These are phyloP conservation scores for Pugionium cornutum DNA, from an alignment of 345 rosid genomes.

Conservation along the genomic window DNA sequence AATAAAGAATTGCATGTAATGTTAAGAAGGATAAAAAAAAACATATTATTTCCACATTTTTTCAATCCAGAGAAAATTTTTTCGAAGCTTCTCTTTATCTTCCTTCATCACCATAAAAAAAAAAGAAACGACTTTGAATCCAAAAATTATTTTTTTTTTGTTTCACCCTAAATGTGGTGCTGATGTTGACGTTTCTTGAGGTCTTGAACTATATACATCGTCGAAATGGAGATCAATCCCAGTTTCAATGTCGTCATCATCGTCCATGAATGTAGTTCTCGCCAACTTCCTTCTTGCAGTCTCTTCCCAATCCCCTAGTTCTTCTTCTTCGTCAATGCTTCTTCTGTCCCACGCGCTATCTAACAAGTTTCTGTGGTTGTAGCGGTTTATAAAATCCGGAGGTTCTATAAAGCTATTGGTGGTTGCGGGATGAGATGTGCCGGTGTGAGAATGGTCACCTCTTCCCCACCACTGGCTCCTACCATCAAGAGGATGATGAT, in stretches of 20 bases:
- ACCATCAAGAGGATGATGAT: conserved; percentile 38
- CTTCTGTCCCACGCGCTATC: conserved; percentile 36
- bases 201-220: conserved; percentile 65
- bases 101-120: conserved; percentile 12
- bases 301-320: conserved; percentile 51
- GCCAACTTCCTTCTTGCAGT: conserved; percentile 44
- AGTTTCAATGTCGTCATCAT: conserved; percentile 53
- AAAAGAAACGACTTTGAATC: conserved; percentile 32
- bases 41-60: conserved; percentile 28
- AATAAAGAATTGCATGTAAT: conserved; percentile 39
- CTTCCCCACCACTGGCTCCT: conserved; percentile 90
- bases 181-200: conserved; percentile 53
- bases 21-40: background rate
- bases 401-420: conserved; percentile 66
- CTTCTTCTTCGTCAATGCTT: conserved; percentile 42
- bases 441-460: conserved; percentile 35
- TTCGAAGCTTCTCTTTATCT: conserved; percentile 25
- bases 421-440: conserved; percentile 41
- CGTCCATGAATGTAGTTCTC: conserved; percentile 43
- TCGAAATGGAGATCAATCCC: conserved; percentile 76
- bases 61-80: conserved; percentile 18
- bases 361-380: conserved; percentile 30
- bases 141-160: conserved; percentile 11
- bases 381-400: conserved; percentile 48
- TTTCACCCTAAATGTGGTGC: conserved; percentile 26